Conservation (phyloP, 2,329 filamentous ascomycete species). For the Metarhizium robertsii region DNA sequence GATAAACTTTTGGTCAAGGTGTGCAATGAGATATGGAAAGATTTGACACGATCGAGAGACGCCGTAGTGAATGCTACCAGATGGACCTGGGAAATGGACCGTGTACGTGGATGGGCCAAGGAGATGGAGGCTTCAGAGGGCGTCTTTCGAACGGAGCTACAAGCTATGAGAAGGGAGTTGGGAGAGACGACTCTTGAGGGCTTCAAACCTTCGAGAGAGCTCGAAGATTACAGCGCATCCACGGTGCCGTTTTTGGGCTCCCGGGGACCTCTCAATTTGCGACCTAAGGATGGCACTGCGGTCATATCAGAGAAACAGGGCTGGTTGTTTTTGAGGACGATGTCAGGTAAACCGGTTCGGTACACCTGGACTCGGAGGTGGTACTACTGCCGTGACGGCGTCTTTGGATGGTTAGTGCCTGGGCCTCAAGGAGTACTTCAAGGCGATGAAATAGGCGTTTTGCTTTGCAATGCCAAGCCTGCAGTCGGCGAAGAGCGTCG, state of each 20-base stretch:
- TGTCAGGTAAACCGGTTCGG: constrained; percentile 79
- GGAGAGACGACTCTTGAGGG: constrained; percentile 64
- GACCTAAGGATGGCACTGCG: constrained; percentile 40
- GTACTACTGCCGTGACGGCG: constrained; percentile 93
- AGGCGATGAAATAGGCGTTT: constrained; percentile 89
- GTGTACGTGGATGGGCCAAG: constrained; percentile 83
- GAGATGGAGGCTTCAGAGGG: constrained; percentile 90
- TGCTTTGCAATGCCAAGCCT: constrained; percentile 87
- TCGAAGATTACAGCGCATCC: constrained; percentile 85
- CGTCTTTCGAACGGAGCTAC: constrained; percentile 72
- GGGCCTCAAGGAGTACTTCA: constrained; percentile 82
- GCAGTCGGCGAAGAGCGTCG: constrained; percentile 86
- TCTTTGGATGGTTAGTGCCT: constrained; percentile 90
- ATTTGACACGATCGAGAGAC: constrained; percentile 67
- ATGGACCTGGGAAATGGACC: constrained; percentile 75
- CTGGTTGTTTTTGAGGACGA: constrained; percentile 77
- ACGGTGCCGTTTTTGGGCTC: constrained; percentile 81
- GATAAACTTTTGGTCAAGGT: constrained; percentile 81
- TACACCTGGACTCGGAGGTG: constrained; percentile 86
- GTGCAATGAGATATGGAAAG: constrained; percentile 79
- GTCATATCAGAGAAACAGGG: constrained; percentile 74
- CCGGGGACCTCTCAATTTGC: constrained; percentile 55
- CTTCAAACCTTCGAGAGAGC: constrained; percentile 75
- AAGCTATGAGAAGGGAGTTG: constrained; percentile 69
- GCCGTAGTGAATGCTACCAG: constrained; percentile 53